A percentile compares a stretch with the other conserved stretches of the same genome.
These are phyloP conservation scores for Gilbertella persicaria DNA, from an alignment of 371 early-diverging fungal species.

Conservation along the genomic window DNA sequence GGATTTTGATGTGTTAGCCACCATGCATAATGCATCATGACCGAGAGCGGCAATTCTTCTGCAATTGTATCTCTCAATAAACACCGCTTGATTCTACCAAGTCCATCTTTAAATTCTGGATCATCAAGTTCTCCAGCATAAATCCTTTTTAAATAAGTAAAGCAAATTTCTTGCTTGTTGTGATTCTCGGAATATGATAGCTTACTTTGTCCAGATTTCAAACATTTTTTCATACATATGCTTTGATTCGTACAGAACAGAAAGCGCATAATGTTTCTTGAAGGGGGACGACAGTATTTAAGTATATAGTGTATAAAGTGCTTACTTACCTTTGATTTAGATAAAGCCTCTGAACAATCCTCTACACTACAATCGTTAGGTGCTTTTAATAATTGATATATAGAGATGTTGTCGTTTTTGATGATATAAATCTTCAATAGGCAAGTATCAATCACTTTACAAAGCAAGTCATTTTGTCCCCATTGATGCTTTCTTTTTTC, in stretches of 20 bases:
- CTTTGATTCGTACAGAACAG: conserved; percentile 62
- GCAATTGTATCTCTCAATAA: conserved; percentile 31
- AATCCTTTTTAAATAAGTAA: conserved; percentile 57
- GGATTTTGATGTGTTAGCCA: conserved; percentile 60
- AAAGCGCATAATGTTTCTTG: conserved; percentile 65
- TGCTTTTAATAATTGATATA: conserved; percentile 52
- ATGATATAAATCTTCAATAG: conserved; percentile 65
- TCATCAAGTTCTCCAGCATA: conserved; percentile 55
- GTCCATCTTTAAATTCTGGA: conserved; percentile 53
- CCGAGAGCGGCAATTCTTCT: conserved; percentile 35
- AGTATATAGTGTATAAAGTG: neutral
- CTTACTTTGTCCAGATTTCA: conserved; percentile 71
- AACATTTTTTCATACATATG: conserved; percentile 55
- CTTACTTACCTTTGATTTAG: conserved; percentile 41
- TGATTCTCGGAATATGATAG: too few relatives aligned
- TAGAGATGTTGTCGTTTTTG: conserved; percentile 32
- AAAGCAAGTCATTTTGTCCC: conserved; percentile 32
- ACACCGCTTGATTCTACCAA: conserved; percentile 48
- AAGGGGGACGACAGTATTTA: neutral
- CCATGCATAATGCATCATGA: conserved; percentile 61
- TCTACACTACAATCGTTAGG: conserved; percentile 58
- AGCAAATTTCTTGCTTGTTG: too few relatives aligned
- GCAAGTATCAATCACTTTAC: conserved; percentile 68
- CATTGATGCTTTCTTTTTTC: conserved; percentile 28
- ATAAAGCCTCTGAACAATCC: conserved; percentile 50